A percentile compares a stretch with the other conserved stretches of the same genome.
Evolutionary conservation across 2,329 filamentous ascomycete genomes (phyloP).

Genomic region (Sporothrix humicola): DNA sequence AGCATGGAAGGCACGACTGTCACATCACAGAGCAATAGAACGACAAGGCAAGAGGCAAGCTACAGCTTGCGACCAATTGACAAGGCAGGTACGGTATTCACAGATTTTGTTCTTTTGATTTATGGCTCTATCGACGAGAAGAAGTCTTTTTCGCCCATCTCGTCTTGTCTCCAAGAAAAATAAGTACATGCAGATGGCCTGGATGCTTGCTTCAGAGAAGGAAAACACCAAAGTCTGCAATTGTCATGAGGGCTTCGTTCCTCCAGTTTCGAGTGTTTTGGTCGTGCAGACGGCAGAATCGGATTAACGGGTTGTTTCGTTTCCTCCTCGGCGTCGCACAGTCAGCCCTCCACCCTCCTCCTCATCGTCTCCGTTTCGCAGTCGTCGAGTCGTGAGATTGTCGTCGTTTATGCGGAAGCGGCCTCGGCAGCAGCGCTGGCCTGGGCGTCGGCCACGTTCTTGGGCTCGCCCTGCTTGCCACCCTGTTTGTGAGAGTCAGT

Average conservation of each 20-base stretch:
- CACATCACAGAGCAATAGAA: too few species aligned
- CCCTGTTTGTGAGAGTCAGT: slow-evolving; percentile 74
- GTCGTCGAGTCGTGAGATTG: not conserved
- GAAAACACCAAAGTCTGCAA: not conserved
- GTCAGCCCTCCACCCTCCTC: not conserved
- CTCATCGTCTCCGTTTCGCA: not conserved
- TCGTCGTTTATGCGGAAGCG: slow-evolving; percentile 37
- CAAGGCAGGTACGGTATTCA: not conserved
- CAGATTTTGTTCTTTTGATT: slow-evolving; percentile 21
- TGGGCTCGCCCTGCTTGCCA: slow-evolving; percentile 90
- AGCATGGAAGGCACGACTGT: slow-evolving; percentile 15
- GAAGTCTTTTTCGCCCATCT: not conserved
- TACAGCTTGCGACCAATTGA: not conserved
- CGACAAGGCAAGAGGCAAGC: not conserved
- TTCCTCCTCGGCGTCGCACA: not conserved
- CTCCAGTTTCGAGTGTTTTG: not conserved
- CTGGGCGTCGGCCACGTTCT: slow-evolving; percentile 70
- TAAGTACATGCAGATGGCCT: slow-evolving; percentile 26
- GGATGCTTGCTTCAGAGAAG: not conserved
- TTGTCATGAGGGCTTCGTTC: slow-evolving; percentile 21
- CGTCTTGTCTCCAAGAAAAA: slow-evolving; percentile 15
- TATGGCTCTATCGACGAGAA: not conserved
- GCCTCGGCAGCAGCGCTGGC: slow-evolving; percentile 45
- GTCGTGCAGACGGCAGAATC: too few species aligned
- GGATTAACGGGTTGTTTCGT: not conserved